These are phyloP conservation scores for Hyaloscypha finlandica DNA, from an alignment of 495 filamentous ascomycete genomes.

Conservation along the genomic window DNA sequence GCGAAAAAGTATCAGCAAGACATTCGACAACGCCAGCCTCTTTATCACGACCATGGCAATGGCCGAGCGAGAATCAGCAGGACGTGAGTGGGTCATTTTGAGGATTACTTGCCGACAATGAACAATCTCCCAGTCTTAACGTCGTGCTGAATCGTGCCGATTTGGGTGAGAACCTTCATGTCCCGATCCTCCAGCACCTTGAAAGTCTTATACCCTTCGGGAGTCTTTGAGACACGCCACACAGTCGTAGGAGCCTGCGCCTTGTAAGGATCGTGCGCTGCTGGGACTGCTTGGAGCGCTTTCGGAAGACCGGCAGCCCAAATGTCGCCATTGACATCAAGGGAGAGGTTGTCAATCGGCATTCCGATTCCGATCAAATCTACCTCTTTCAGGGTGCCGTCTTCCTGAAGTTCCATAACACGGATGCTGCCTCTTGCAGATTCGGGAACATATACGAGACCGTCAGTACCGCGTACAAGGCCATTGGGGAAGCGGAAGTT, in stretches of 20 bases:
- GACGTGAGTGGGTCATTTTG: neutral
- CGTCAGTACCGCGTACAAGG: neutral
- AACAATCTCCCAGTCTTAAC: neutral
- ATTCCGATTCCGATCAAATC: neutral
- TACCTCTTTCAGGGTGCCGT: neutral
- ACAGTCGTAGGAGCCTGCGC: neutral
- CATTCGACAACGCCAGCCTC: no score
- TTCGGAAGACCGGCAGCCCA: neutral
- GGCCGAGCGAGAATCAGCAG: neutral
- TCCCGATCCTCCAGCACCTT: slow-evolving; percentile 3
- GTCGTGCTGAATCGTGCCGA: neutral
- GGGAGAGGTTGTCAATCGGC: neutral
- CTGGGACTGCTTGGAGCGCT: neutral
- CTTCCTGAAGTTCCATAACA: neutral
- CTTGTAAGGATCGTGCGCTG: neutral
- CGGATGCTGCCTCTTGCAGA: neutral
- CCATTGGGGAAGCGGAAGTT: slow-evolving; percentile 3
- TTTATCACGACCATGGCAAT: no score
- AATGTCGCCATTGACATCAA: slow-evolving; percentile 9
- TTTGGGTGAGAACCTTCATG: neutral
- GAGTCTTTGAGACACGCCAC: neutral
- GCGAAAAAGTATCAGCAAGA: neutral
- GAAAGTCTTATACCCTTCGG: neutral
- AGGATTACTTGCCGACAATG: neutral
- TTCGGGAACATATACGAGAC: neutral